phyloP scores from a whole-genome alignment of 1,284 basidiomycete species.

The Ustilago lituana region DNA sequence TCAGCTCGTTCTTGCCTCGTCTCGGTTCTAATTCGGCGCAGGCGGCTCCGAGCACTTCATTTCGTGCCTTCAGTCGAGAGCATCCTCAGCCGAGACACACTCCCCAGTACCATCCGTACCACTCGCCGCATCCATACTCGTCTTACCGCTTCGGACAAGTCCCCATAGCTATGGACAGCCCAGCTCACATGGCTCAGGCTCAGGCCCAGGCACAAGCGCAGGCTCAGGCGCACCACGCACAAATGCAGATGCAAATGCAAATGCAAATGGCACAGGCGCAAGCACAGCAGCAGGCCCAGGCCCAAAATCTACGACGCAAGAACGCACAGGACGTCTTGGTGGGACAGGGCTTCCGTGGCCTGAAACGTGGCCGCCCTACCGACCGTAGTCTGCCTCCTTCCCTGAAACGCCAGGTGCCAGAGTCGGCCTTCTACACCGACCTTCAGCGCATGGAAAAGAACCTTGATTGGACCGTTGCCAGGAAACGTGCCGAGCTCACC shows the following conservation, averaged over 20 bases:
- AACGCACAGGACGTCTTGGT: slow-evolving; percentile 56
- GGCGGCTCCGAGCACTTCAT: not conserved
- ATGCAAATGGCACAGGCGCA: slow-evolving; percentile 52
- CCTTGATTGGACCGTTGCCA: slow-evolving; percentile 92
- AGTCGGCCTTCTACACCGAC: slow-evolving; percentile 81
- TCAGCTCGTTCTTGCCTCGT: not conserved
- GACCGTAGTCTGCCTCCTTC: slow-evolving; percentile 80
- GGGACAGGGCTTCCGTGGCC: slow-evolving; percentile 60
- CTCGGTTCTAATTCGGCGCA: not conserved
- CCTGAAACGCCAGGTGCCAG: slow-evolving; percentile 71
- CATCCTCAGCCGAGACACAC: slow-evolving; percentile 30
- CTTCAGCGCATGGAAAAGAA: slow-evolving; percentile 87
- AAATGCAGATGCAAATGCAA: slow-evolving; percentile 46
- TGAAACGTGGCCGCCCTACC: slow-evolving; percentile 80
- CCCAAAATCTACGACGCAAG: slow-evolving; percentile 44
- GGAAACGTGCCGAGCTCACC: slow-evolving; percentile 82
- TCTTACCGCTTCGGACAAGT: slow-evolving; percentile 5
- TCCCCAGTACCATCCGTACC: slow-evolving; percentile 23
- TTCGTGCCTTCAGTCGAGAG: slow-evolving; percentile 5
- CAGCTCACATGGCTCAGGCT: slow-evolving; percentile 37
- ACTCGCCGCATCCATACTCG: not conserved
- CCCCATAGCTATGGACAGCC: slow-evolving; percentile 31
- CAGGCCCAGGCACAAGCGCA: slow-evolving; percentile 54
- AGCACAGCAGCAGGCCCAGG: slow-evolving; percentile 49
- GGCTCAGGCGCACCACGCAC: slow-evolving; percentile 51